Evolutionary conservation across 441 rosid species (phyloP), one percentile per base, ranked within the genome.

Genomic region (Gossypium schwendimanii): DNA sequence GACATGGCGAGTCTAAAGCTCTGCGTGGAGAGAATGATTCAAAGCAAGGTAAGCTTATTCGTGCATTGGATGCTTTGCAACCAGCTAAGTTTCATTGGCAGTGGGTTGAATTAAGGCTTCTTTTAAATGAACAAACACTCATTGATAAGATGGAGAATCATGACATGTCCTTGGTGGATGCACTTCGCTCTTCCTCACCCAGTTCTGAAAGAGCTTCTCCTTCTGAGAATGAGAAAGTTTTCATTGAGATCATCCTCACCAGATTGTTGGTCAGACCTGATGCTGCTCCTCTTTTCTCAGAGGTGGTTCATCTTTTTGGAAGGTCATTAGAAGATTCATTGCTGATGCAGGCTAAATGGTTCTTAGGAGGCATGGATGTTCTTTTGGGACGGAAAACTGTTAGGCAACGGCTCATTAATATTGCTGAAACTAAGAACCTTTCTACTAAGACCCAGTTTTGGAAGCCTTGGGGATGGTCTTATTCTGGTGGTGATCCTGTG

Each of bases 11-110:
- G 75, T 72, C 82, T 4, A 89, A 88, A 79, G 79, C 57, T 65
- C 85, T 79, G 63, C 83, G 77, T 71, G 81, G 74, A 15, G 97
- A 88, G 73, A 87, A 74, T 72, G 92, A 84, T 75, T 75, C 87
- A 20, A 96, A 88, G 86, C 91, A 81, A 73, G 98, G 94, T 84
- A 94, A 85, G 85, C 86, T 96, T 72, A 97, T 96, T 26, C 82
- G 81, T 70, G 89, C 89, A 31, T 81, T 96, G 78, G 95, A 96
- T 71, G 80, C 89, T 61, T 81, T 96, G 77, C 99, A 94, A 75
- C 98, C 98, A 79, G 99, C 98, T 45, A 94, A 90, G 76, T 96
- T 96, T 77, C 98, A 90, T 82, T 96, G 99, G 99, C 99, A 96
- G 80, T 96, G 98, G 98, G 83, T 96, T 81, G 99, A 96, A 81